Base-by-base conservation (phyloP, 2,329 filamentous ascomycete genomes). In the Fusarium odoratissimum region DNA sequence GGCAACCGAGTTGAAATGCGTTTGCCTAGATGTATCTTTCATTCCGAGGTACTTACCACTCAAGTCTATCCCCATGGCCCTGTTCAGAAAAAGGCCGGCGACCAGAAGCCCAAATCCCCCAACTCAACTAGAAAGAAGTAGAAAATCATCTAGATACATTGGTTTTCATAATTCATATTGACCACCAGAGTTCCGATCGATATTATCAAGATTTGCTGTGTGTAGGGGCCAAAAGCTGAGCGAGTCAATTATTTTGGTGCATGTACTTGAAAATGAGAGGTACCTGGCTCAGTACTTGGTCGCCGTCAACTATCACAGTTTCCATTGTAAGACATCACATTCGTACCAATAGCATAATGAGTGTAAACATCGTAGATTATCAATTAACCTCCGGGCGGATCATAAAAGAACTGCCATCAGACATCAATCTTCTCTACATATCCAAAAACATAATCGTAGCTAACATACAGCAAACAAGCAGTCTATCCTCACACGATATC, bases 401-500 rank as follows among this genome's bases (percentile, higher is more conserved):
- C 63, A 28, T 48, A 28, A 21, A 52, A 42, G 52, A 62, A 45
- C 67, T 56, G 42, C 67, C 62, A 59, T 45, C 55, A 69, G 71
- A 64, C 55, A 51, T 69, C 55, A 61, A 64, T 72, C 55, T 60
- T 60, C 25, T 45, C 51, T 48, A 65, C 44, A 56, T 35, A 49
- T 56, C 49, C 56, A 55, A 23, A 58, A 57, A 55, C 16, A 58
- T 23, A 56, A 46, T 30, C 35, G 52, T 67, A 46, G 38, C 52
- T 48, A 25, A 25, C 67, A 65, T 46, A 38, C 46, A 60, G 63
- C 62, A 60, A 71, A 48, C 44, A 46, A 65, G 58, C 59, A 62
- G 60, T 75, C 69, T 75, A 75, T 71, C 49, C 70, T 58, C 33
- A 41, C 60, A 72, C 45, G 30, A 65, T 64, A 62, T 64, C 60